Conservation (phyloP, 2,329 filamentous ascomycete species). For the Botrytis elliptica region DNA sequence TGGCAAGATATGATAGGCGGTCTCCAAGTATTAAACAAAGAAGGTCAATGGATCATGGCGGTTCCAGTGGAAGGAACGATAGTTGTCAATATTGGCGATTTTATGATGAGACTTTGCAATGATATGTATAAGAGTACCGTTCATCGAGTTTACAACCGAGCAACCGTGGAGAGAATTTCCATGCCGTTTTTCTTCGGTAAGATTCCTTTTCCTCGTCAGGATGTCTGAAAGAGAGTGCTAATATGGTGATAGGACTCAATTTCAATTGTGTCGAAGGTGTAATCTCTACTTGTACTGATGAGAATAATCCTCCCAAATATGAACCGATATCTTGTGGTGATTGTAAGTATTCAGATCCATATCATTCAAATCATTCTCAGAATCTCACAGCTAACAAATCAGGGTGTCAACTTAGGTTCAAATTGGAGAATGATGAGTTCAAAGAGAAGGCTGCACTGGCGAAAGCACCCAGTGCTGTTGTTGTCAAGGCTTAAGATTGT, state of each 20-base stretch:
- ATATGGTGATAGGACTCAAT: constrained; percentile 44
- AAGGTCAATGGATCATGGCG: constrained; percentile 47
- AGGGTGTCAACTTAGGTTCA: constrained; percentile 39
- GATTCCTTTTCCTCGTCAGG: neutral
- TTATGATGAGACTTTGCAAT: constrained; percentile 51
- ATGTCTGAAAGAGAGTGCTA: constrained; percentile 13
- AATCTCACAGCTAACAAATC: neutral
- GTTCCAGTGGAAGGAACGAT: constrained; percentile 47
- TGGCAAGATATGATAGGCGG: constrained; percentile 48
- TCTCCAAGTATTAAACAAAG: constrained; percentile 45
- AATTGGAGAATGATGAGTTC: constrained; percentile 33
- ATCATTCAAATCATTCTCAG: neutral
- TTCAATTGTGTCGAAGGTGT: constrained; percentile 51
- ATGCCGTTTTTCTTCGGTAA: constrained; percentile 58
- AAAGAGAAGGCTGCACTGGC: constrained; percentile 28
- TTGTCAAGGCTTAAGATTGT: constrained; percentile 29
- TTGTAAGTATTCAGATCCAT: constrained; percentile 34
- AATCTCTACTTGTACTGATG: constrained; percentile 48
- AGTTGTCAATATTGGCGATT: constrained; percentile 54
- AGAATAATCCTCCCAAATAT: constrained; percentile 49
- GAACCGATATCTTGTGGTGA: constrained; percentile 53
- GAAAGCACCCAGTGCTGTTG: constrained; percentile 34
- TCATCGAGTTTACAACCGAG: constrained; percentile 50
- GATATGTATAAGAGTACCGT: constrained; percentile 51
- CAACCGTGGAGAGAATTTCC: constrained; percentile 46